These are phyloP conservation scores for Nitzschia palea DNA, from an alignment of 108 stramenopile species.

Conservation along the genomic window DNA sequence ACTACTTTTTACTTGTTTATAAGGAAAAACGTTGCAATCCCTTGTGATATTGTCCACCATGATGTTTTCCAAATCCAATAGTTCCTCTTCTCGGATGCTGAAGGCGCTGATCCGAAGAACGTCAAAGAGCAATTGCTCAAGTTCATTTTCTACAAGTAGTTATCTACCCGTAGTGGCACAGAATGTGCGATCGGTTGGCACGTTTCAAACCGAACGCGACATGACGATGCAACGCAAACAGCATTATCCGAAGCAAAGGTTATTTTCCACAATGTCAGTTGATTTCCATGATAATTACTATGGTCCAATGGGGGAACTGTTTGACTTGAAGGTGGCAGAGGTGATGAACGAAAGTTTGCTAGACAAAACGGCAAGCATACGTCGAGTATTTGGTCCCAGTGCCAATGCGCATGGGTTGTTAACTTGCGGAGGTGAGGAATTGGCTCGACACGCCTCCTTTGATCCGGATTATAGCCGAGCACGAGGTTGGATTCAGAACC, in stretches of 20 bases:
- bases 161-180: neutral
- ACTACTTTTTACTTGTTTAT: too few relatives aligned
- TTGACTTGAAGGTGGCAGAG: neutral
- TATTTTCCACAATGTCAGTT: neutral
- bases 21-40: too few relatives aligned
- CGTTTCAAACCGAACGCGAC: too few relatives aligned
- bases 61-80: too few relatives aligned
- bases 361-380: conserved; percentile 36
- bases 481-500: conserved; percentile 47
- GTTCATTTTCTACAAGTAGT: too few relatives aligned
- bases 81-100: too few relatives aligned
- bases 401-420: conserved; percentile 46
- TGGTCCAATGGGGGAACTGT: conserved; percentile 32
- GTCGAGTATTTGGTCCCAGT: conserved; percentile 42
- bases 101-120: too few relatives aligned
- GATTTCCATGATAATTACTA: neutral
- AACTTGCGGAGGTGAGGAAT: conserved; percentile 39
- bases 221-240: too few relatives aligned
- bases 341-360: conserved; percentile 25
- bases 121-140: too few relatives aligned
- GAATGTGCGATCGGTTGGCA: neutral
- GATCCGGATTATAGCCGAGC: conserved; percentile 52
- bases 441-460: conserved; percentile 51
- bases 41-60: too few relatives aligned
- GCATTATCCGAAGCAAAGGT: too few relatives aligned